Evolutionary conservation across 495 filamentous ascomycete species (phyloP).

Genomic region (Xylaria acuta): DNA sequence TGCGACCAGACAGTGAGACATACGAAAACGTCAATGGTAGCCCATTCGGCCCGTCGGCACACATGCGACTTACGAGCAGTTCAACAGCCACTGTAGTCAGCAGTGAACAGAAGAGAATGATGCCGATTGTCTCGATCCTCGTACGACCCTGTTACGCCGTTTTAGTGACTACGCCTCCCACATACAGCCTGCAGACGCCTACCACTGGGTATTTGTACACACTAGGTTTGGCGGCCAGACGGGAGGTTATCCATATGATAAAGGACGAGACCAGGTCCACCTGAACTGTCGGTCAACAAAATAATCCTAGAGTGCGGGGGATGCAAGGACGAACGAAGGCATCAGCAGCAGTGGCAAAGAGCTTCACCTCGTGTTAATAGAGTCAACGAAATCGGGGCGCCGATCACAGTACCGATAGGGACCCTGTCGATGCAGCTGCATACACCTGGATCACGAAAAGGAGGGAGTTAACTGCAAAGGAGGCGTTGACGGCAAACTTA

Average conservation of each 20-base stretch:
- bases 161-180: constrained; percentile 24
- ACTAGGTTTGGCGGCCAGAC: constrained; percentile 57
- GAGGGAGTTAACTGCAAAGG: constrained; percentile 59
- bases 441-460: constrained; percentile 65
- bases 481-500: constrained; percentile 62
- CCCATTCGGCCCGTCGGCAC: constrained; percentile 11
- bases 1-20: constrained; percentile 30
- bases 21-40: constrained; percentile 20
- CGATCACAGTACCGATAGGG: constrained; percentile 49
- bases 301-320: not conserved
- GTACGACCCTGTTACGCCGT: constrained; percentile 52
- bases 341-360: constrained; percentile 65
- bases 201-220: constrained; percentile 64
- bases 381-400: constrained; percentile 28
- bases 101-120: constrained; percentile 64
- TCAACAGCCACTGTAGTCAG: constrained; percentile 64
- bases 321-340: constrained; percentile 53
- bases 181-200: constrained; percentile 25
- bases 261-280: constrained; percentile 66
- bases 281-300: constrained; percentile 32
- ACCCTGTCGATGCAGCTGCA: constrained; percentile 62
- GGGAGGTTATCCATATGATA: constrained; percentile 61
- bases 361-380: constrained; percentile 37
- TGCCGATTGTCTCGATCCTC: constrained; percentile 62
- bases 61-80: constrained; percentile 49